A percentile compares a stretch with the other conserved stretches of the same genome.
Conservation (phyloP, 306 rosid species). For the Quercus mongolica region DNA sequence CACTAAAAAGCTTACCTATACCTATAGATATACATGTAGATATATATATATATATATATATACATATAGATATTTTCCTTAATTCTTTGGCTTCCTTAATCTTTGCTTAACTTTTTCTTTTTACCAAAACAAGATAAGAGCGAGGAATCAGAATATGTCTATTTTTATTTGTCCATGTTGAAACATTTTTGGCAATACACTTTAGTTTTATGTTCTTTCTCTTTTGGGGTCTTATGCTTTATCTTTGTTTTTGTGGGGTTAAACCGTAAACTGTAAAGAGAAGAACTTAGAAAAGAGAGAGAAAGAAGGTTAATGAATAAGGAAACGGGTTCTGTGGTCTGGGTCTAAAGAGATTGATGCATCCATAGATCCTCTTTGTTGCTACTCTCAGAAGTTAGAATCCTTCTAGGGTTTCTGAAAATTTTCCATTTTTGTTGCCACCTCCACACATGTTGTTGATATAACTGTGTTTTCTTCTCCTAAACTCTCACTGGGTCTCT, state of each 20-base stretch:
- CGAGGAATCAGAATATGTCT: background rate
- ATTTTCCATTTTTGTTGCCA: conserved; percentile 2
- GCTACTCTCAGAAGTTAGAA: background rate
- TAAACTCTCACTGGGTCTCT: background rate
- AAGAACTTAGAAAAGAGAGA: conserved; percentile 9
- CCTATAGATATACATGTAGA: too few species aligned
- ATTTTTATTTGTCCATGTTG: background rate
- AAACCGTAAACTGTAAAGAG: background rate
- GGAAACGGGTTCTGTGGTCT: conserved; percentile 23
- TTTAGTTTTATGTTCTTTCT: background rate
- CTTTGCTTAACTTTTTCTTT: background rate
- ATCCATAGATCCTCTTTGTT: background rate
- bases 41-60: too few species aligned
- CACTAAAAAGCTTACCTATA: background rate
- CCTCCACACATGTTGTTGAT: background rate
- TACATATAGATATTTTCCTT: background rate
- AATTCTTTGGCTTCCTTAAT: background rate
- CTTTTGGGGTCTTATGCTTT: background rate
- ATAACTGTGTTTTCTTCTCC: background rate
- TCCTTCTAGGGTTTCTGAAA: conserved; percentile 42
- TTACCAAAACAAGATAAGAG: conserved; percentile 25
- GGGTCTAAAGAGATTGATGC: conserved; percentile 14
- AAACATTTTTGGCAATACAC: background rate
- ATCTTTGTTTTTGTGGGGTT: conserved; percentile 9
- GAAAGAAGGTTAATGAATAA: conserved; percentile 11